phyloP scores from a whole-genome alignment of 1,284 basidiomycete species.

The Neonothopanus nambi region DNA sequence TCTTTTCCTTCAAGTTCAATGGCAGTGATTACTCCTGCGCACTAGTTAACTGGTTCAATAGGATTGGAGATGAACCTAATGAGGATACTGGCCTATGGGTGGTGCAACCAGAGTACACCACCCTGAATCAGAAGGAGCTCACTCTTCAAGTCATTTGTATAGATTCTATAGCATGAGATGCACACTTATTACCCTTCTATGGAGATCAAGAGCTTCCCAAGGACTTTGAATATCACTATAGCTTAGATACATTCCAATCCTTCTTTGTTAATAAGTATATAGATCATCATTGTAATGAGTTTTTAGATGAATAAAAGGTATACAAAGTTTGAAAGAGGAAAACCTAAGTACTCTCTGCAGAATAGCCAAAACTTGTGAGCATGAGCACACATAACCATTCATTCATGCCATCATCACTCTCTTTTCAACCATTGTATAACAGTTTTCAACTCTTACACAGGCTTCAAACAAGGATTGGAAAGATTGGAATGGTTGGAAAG shows the following conservation, averaged over 20 bases:
- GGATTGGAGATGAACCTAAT: constrained; percentile 20
- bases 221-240: constrained; percentile 16
- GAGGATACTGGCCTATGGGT: constrained; percentile 33
- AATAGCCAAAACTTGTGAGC: too few relatives aligned
- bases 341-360: too few relatives aligned
- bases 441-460: too few relatives aligned
- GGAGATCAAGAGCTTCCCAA: constrained; percentile 20
- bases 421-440: too few relatives aligned
- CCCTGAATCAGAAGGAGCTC: constrained; percentile 1
- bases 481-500: too few relatives aligned
- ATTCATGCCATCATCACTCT: too few relatives aligned
- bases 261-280: not conserved
- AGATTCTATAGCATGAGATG: not conserved
- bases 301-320: too few relatives aligned
- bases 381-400: too few relatives aligned
- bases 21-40: constrained; percentile 25
- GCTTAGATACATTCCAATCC: not conserved
- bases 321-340: too few relatives aligned
- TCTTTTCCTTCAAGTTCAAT: constrained; percentile 22
- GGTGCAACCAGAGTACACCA: constrained; percentile 27
- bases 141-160: constrained; percentile 13
- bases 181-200: not conserved
- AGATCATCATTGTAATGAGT: not conserved
- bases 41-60: constrained; percentile 28
- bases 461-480: too few relatives aligned